phyloP scores from a whole-genome alignment of 2,329 filamentous ascomycete genomes.

The Scedosporium dehoogii region DNA sequence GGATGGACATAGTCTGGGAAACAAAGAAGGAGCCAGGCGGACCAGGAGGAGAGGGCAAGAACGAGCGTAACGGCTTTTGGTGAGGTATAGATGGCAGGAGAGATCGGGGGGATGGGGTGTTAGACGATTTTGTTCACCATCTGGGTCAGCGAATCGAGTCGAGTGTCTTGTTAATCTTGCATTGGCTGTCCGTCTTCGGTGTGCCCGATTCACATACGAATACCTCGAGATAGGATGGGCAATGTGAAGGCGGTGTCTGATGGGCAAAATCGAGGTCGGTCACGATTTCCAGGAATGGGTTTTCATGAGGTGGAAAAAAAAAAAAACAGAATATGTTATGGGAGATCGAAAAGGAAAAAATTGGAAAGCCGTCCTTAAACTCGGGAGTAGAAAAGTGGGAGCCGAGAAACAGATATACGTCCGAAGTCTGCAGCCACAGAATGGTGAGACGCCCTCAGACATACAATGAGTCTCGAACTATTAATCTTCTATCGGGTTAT shows the following conservation, averaged over 20 bases:
- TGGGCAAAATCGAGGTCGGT: no score
- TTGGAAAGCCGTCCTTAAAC: not conserved
- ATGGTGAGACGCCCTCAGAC: not conserved
- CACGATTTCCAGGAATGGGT: no score
- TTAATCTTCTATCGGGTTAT: no score
- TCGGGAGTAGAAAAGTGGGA: not conserved
- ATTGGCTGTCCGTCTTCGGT: no score
- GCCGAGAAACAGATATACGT: not conserved
- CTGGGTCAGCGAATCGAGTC: not conserved
- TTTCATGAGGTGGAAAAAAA: no score
- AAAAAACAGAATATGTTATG: no score
- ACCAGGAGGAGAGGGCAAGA: not conserved
- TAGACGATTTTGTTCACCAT: not conserved
- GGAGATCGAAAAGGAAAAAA: not conserved
- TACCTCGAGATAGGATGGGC: no score
- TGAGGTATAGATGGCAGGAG: not conserved
- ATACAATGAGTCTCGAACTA: not conserved
- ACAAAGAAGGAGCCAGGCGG: not conserved
- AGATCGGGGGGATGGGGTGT: not conserved
- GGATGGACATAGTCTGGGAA: not conserved
- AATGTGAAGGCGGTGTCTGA: no score
- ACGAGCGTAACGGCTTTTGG: not conserved
- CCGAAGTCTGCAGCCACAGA: not conserved
- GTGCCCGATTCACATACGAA: no score
- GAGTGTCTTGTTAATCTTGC: no score